phyloP scores from a whole-genome alignment of 225 moss, liverwort and hornwort species.

The Marchantia polymorpha region DNA sequence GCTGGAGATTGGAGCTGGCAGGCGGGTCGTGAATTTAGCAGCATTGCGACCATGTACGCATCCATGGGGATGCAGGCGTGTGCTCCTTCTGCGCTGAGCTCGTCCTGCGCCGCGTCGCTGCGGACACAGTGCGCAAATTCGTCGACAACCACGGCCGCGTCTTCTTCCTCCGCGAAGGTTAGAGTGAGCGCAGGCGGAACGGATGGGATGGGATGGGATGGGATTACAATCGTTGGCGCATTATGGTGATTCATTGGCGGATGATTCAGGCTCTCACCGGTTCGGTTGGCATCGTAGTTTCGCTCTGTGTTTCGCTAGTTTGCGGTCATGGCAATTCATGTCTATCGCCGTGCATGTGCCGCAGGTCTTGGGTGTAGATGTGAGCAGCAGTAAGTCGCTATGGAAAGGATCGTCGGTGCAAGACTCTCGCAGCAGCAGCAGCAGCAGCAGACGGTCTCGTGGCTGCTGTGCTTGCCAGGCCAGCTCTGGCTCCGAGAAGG shows the following conservation, averaged over 20 bases:
- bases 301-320: not conserved
- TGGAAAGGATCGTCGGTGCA: slow-evolving; percentile 2
- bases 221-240: not conserved
- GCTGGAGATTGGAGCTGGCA: too few species aligned
- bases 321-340: not conserved
- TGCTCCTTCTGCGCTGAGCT: not conserved
- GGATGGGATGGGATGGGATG: too few species aligned
- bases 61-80: slow-evolving; percentile 4
- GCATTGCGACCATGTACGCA: slow-evolving; percentile 11
- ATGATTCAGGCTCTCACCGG: too few species aligned
- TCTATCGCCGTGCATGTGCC: not conserved
- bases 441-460: not conserved
- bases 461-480: not conserved
- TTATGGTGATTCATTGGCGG: not conserved
- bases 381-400: not conserved
- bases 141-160: not conserved
- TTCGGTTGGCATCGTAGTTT: not conserved
- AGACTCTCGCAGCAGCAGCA: not conserved
- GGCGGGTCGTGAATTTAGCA: not conserved
- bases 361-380: not conserved
- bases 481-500: not conserved
- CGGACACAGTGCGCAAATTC: too few species aligned
- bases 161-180: too few species aligned
- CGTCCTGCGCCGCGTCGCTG: too few species aligned
- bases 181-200: not conserved